Base-by-base conservation (phyloP, 192 early-diverging fungal species). In the Mortierella claussenii region DNA sequence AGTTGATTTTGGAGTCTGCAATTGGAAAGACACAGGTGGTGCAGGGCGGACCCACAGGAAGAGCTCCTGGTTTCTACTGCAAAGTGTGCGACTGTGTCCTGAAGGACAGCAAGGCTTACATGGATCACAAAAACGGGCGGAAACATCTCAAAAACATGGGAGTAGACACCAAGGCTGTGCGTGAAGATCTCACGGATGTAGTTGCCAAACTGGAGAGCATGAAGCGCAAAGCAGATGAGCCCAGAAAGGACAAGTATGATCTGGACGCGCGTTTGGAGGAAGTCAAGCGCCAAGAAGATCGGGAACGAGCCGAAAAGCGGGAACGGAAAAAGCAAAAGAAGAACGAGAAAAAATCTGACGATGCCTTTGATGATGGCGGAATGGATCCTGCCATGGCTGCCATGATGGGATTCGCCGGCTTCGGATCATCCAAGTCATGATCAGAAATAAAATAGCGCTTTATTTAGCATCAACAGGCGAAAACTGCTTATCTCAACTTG, bases 51-150 rank as follows among this genome's bases (percentile, higher is more conserved):
- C 75, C 74, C 30, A 55, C 65, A 45, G 84, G 86, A 37, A 85
- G 86, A 49, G 92, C 94, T 68, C 93, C 97, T 5, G 97, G 97
- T 20, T 98, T 93, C 74, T 95, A 93, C 62, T 98, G 97, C 80
- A 88, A 92, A 70, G 83, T 86, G 2, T 97, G 97, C 63, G 94
- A 97, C 58, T 88, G 90, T 54, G 89, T 89, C 5, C 85, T 95
- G 54, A 96, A 96, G 63, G 97, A 98, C 82, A 96, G 91, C 65
- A 82, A 92, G 43, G 92, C 87, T 45, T 98, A 91, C 53, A 81
- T 97, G 59, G 96, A 97, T 71, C 96, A 98, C 59, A 91, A 94
- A 53, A 98, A 97, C 76, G 93, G 94, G 60, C 86, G 85, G 60
- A 93, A 92, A 55, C 97, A 98, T 85, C 91, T 95, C 76, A 85